Base-by-base conservation (phyloP, 2,329 filamentous ascomycete species). In the Pyrenophora teres region DNA sequence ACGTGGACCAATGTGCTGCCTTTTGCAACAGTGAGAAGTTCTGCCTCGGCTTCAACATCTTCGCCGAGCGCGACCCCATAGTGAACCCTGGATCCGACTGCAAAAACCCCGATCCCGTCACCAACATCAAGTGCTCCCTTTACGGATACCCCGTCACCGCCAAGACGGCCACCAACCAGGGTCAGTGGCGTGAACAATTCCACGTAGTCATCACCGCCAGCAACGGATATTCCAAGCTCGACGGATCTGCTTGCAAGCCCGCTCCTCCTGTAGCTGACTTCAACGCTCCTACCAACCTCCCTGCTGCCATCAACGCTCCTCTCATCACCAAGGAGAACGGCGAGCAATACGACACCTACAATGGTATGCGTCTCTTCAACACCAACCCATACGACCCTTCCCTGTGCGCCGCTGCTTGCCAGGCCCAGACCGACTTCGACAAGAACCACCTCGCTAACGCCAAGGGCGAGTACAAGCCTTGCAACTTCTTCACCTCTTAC, bases 401-500 rank as follows among this genome's bases (percentile, higher is more conserved):
- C 19, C 50, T 62, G 7, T 76, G 74, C 57, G 68, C 68, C 13
- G 59, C 68, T 8, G 70, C 68, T 19, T 76, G 72, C 58, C 51
- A 68, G 41, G 61, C 68, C 15, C 68, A 74, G 54, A 75, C 69
- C 9, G 56, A 56, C 3, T 74, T 72, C 55, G 69, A 76, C 52
- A 56, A 51, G 30, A 57, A 64, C 25, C 60, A 68, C 50, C 48
- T 61, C 27, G 65, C 65, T 38, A 52, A 60, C 8, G 9, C 56
- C 6, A 58, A 63, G 18, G 68, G 67, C 15, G 62, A 60, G 8
- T 73, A 71, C 46, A 63, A 62, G 46, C 55, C 70, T 32, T 75
- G 73, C 66, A 74, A 73, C 55, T 74, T 74, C 61, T 73, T 68
- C 57, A 72, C 71, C 30, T 64, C 68, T 9, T 76, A 76, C 45